Conservation (phyloP, 768 basidiomycete genomes). For the Tulasnella sp. region DNA sequence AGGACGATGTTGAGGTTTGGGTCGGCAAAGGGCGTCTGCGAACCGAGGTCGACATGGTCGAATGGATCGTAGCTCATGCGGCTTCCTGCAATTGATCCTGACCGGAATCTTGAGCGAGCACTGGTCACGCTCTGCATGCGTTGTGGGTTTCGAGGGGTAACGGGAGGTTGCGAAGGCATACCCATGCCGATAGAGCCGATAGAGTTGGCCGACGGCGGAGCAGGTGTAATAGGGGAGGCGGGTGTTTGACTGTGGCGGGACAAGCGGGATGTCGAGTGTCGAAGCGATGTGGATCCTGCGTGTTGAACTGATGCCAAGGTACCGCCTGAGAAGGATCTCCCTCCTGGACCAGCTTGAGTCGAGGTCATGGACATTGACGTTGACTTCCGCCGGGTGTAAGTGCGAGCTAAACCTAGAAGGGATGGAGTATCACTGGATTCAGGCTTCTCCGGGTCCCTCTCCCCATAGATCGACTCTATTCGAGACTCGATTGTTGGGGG, state of each 20-base stretch:
- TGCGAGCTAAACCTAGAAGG: neutral
- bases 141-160: neutral
- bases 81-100: neutral
- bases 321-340: constrained; percentile 11
- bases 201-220: neutral
- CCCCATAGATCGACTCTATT: constrained; percentile 35
- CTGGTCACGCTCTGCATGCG: constrained; percentile 9
- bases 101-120: constrained; percentile 8
- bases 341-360: neutral
- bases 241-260: neutral
- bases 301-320: constrained; percentile 5
- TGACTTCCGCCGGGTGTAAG: constrained; percentile 9
- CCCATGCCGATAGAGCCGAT: neutral
- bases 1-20: constrained; percentile 17
- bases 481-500: constrained; percentile 48
- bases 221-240: neutral
- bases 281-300: neutral
- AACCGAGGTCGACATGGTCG: constrained; percentile 15
- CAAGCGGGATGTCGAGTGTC: neutral
- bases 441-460: constrained; percentile 11
- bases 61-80: constrained; percentile 1
- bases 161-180: neutral
- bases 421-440: neutral
- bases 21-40: constrained; percentile 17
- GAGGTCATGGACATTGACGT: constrained; percentile 19